Base-by-base conservation (phyloP, 2,329 filamentous ascomycete species). In the Fusarium sp. region DNA sequence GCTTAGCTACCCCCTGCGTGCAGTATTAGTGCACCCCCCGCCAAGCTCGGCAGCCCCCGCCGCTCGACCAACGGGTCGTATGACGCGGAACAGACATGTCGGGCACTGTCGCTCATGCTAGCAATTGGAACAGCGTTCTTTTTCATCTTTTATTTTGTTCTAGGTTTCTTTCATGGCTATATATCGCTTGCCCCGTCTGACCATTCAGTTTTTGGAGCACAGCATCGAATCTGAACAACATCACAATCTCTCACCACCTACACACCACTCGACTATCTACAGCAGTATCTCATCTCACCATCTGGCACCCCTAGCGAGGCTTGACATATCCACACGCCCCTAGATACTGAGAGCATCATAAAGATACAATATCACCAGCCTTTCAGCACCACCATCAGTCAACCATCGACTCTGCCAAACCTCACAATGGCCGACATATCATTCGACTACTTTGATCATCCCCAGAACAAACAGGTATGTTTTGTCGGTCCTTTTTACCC, bases 141-240 rank as follows among this genome's bases (percentile, higher is more conserved):
- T 29, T 39, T 39, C 22, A 20, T 50, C 12, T 35, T 29, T 39
- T 31, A 20, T 29, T 54, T 29, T 42, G 15, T 31, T 22, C 15
- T 22, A 31, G 36, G 9, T 50, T 50, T 35, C 33, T 35, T 12
- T 29, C 29, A 31, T 22, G 46, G 31, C 74, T 77, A 77, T 77
- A 77, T 77, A 77, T 77, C 75, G 75, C 75, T 75, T 73, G 73
- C 72, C 75, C 75, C 75, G 75, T 77, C 75, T 77, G 73, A 62
- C 75, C 75, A 76, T 76, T 68, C 69, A n/a, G 46, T 49, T 67
- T 38, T 38, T 31, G 74, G 64, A 68, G 69, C 64, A 72, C 73
- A 68, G 0, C 65, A 41, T 57, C 52, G 31, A 62, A 38, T 70
- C 69, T 61, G 62, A 74, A 68, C 70, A 77, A 33, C 75, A 76